Base-by-base conservation (phyloP, 225 moss, liverwort and hornwort genomes). In the Straminergon stramineum region DNA sequence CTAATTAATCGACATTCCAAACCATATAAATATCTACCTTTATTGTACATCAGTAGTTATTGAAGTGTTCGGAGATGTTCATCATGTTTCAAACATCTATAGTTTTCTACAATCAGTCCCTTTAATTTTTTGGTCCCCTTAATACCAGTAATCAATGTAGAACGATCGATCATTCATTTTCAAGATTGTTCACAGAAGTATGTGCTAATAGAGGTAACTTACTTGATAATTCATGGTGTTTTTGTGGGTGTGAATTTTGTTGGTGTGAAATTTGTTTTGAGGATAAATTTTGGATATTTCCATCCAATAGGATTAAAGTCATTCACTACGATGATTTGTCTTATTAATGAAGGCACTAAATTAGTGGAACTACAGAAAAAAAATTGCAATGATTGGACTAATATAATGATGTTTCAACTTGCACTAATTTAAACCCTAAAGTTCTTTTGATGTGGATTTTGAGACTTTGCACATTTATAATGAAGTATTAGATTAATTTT, bases 121-220 rank as follows among this genome's bases (percentile, higher is more conserved):
- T n/a, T n/a, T n/a, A n/a, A n/a, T n/a, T n/a, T n/a, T n/a, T n/a
- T n/a, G n/a, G n/a, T n/a, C n/a, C n/a, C n/a, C n/a, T n/a, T n/a
- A n/a, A n/a, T n/a, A n/a, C n/a, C n/a, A n/a, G n/a, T n/a, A n/a
- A n/a, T n/a, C n/a, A n/a, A n/a, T n/a, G n/a, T n/a, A 18, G 75
- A 26, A 73, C 9, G 31, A 48, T 74, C 16, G 27, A 73, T 18
- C 17, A 10, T 28, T 45, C 30, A 73, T 28, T 73, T 16, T 1
- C 1, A 0, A 39, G 24, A 14, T 0, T 70, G 14, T 39, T 70
- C 24, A 7, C 24, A 24, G 4, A 3, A 24, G 14, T 5, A 39
- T 23, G 13, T 0, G 23, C 11, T n/a, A 24, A 14, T 39, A 39
- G 17, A 45, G 2, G 17, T 45, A n/a, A n/a, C n/a, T n/a, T n/a